Base-by-base conservation (phyloP, 2,329 filamentous ascomycete genomes). In the Chaetomiaceae sp. region DNA sequence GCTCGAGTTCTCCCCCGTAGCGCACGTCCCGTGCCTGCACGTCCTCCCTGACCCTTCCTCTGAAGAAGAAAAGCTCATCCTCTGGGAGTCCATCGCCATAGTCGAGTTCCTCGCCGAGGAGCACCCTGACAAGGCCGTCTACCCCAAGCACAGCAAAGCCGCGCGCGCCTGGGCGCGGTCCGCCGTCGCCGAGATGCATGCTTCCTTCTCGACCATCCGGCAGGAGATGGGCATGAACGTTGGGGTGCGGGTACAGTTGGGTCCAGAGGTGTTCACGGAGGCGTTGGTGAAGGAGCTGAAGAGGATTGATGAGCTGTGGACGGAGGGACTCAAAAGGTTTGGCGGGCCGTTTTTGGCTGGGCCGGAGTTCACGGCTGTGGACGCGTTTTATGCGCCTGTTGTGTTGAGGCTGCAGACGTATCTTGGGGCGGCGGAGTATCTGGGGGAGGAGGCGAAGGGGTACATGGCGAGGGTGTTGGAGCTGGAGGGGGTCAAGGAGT, bases 31-130 rank as follows among this genome's bases (percentile, higher is more conserved):
- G 2, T 70, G 70, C 53, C 62, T 76, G 11, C 63, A 71, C 23
- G 67, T 72, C 48, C 29, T 58, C 4, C 47, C 55, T 5, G 17
- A 22, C 27, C 6, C 29, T n/a, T 15, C 39, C 1, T n/a, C 39
- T 20, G 20, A 17, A 5, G 14, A 42, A 1, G 25, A 44, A 0
- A 11, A 34, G 5, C 64, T 72, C 29, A 55, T 71, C 6, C 61
- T 78, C 46, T 73, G 70, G 64, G 76, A 79, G 56, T 78, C 76
- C 0, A 67, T 78, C 14, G 71, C 76, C 51, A 78, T 79, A 44
- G 66, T 65, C 65, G 75, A 78, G 52, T 74, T 73, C 59, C 62
- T 79, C 4, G 72, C 74, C 17, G 75, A 79, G 54, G 58, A 61
- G 19, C 61, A 74, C 46, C 71, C 74, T 0, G 55, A 58, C 14